Conservation (phyloP, 2,329 filamentous ascomycete genomes). For the Graphilbum fragrans region DNA sequence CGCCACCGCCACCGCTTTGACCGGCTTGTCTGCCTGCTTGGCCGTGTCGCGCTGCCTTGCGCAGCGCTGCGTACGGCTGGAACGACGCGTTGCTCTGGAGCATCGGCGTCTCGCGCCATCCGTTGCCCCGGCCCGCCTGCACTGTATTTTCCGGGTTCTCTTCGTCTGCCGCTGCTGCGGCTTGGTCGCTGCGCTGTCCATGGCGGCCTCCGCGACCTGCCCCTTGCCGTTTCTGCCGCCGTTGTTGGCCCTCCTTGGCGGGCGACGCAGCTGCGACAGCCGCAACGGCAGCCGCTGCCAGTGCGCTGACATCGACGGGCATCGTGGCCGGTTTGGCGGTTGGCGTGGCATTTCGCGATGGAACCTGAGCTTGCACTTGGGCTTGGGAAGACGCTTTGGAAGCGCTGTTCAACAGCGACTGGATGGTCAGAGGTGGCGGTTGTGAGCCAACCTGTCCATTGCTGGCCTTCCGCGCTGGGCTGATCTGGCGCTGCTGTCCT, state of each 20-base stretch:
- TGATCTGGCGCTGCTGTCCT: background rate
- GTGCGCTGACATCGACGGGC: background rate
- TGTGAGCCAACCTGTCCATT: too few relatives aligned
- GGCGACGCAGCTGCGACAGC: background rate
- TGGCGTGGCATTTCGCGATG: background rate
- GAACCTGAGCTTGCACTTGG: too few relatives aligned
- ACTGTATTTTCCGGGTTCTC: background rate
- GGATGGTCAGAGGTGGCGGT: too few relatives aligned
- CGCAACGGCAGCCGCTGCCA: background rate
- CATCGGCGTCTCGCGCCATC: slow-evolving; percentile 49
- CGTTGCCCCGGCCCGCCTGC: slow-evolving; percentile 25
- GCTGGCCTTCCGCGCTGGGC: background rate
- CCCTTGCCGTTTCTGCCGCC: slow-evolving; percentile 9
- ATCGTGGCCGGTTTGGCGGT: background rate
- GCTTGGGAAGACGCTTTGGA: too few relatives aligned
- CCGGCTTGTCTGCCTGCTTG: too few relatives aligned
- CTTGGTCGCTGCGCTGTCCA: slow-evolving; percentile 13
- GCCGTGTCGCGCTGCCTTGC: slow-evolving; percentile 38
- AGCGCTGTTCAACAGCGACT: too few relatives aligned
- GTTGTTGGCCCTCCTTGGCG: background rate
- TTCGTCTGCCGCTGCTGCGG: slow-evolving; percentile 5
- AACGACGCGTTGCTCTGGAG: slow-evolving; percentile 49
- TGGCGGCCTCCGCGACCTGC: slow-evolving; percentile 18
- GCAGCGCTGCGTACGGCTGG: slow-evolving; percentile 50
- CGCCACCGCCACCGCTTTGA: slow-evolving; percentile 31